Conservation (phyloP, 495 filamentous ascomycete species). For the Cercophora sp. region DNA sequence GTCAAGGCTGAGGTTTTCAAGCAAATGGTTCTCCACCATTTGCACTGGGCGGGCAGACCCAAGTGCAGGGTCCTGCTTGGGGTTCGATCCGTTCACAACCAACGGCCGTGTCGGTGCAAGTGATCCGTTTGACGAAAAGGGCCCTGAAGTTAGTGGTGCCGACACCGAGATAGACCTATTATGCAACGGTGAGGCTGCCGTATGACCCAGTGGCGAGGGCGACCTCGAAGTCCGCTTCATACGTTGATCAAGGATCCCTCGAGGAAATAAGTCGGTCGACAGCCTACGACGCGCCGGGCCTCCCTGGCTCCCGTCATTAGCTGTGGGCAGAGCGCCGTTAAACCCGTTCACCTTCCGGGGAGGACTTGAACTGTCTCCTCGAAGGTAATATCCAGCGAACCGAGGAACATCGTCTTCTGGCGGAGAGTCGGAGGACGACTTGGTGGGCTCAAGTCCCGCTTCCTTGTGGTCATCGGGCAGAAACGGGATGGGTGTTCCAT, state of each 20-base stretch:
- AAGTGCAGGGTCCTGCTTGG: conserved; percentile 22
- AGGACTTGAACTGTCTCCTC: conserved; percentile 32
- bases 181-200: too few species aligned
- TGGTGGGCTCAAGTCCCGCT: too few species aligned
- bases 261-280: conserved; percentile 48
- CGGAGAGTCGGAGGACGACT: conserved; percentile 32
- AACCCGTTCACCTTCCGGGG: conserved; percentile 28
- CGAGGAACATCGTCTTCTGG: conserved; percentile 36
- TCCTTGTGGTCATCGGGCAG: conserved; percentile 50
- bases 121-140: conserved; percentile 27
- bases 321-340: conserved; percentile 37
- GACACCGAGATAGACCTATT: conserved; percentile 42
- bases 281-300: conserved; percentile 37
- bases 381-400: conserved; percentile 40
- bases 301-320: conserved; percentile 40
- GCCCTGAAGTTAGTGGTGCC: conserved; percentile 30
- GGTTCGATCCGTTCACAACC: conserved; percentile 44
- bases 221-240: conserved; percentile 50
- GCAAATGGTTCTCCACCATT: conserved; percentile 19
- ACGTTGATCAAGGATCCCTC: conserved; percentile 46
- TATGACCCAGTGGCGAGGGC: conserved; percentile 52
- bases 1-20: conserved; percentile 30
- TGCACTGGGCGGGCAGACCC: conserved; percentile 17
- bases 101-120: conserved; percentile 35
- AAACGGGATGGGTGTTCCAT: conserved; percentile 45